Base-by-base conservation (phyloP, 2,329 filamentous ascomycete species). In the Claviceps humidiphila region DNA sequence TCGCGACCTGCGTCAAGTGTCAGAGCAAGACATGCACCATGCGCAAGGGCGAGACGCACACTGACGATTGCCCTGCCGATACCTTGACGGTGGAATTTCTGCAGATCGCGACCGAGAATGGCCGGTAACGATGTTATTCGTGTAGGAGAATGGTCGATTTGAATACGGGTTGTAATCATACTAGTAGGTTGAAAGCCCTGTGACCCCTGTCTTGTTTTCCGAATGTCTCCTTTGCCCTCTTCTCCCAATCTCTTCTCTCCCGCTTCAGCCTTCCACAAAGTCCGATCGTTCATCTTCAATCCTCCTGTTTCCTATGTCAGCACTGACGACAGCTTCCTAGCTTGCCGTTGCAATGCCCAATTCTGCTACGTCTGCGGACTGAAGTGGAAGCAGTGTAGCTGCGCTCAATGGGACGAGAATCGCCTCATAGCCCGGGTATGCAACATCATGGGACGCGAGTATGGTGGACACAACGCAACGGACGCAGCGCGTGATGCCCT, bases 141-240 rank as follows among this genome's bases (percentile, higher is more conserved):
- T 82, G 79, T 56, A 57, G 55, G 2, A 54, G 65, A 1, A 38
- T 82, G 13, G 68, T 82, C 0, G 76, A 80, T 61, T 62, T 78
- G 0, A 38, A 59, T 0, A n/a, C 39, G 0, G 78, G 79, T 1
- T 82, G 79, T 54, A 67, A 75, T 49, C 78, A 82, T 50, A 81
- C 82, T 3, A 76, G 78, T 81, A 17, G 4, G 8, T 9, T 17
- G 39, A 34, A 34, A 34, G 30, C n/a, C n/a, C n/a, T n/a, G n/a
- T n/a, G n/a, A n/a, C n/a, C 30, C 3, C 9, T 34, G 30, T 24
- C 22, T 20, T 20, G 17, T 20, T 20, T 20, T 20, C 17, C 17
- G 17, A 20, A 20, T 20, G 17, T 20, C 17, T 20, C 17, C 17
- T 20, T 20, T 20, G 17, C 17, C 17, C 17, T 20, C 17, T 2